phyloP scores from a whole-genome alignment of 1,284 basidiomycete species.

The Puccinia polysora region DNA sequence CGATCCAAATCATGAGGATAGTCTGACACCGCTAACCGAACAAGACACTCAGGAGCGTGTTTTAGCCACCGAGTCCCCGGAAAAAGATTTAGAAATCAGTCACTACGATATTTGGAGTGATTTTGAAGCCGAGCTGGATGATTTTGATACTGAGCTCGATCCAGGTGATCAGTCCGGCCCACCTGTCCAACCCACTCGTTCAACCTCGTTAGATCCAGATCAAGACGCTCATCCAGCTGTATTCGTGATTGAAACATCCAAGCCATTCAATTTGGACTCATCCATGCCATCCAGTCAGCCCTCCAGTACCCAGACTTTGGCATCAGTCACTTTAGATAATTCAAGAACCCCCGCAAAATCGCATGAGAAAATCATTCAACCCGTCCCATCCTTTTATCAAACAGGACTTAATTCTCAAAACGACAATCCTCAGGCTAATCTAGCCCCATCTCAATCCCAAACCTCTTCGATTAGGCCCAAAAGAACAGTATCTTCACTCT shows the following conservation, averaged over 20 bases:
- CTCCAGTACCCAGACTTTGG: too few species aligned
- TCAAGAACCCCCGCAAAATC: too few species aligned
- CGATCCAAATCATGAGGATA: conserved; percentile 1
- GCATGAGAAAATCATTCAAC: too few species aligned
- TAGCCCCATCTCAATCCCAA: neutral
- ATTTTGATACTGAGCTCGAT: neutral
- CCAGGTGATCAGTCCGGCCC: neutral
- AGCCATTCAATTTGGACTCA: too few species aligned
- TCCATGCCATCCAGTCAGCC: too few species aligned
- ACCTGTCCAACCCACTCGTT: neutral
- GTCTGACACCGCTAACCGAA: neutral
- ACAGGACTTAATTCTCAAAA: neutral
- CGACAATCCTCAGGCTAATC: neutral
- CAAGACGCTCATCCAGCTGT: neutral
- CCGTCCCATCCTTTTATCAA: neutral
- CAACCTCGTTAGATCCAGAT: neutral
- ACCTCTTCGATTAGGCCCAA: neutral
- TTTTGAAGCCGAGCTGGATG: conserved; percentile 24
- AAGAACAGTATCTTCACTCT: conserved; percentile 19
- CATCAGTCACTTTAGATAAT: too few species aligned
- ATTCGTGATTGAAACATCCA: too few species aligned
- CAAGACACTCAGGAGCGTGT: neutral
- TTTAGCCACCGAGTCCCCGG: neutral
- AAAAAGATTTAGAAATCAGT: conserved; percentile 12
- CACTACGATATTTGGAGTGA: conserved; percentile 31